Evolutionary conservation across 78 protist species (phyloP).

Genomic region (Dictyostelium intermedium): DNA sequence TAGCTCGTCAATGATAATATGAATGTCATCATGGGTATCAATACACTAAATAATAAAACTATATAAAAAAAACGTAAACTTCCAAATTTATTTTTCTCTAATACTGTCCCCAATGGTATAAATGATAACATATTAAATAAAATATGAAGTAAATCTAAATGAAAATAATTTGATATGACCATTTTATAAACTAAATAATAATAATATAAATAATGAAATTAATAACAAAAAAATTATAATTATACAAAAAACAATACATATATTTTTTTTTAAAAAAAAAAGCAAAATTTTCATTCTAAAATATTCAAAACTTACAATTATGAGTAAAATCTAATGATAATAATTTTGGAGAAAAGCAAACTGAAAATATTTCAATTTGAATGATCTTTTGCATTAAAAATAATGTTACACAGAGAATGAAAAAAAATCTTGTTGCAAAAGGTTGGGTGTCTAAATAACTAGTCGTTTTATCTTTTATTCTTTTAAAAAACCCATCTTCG

Average conservation of each 20-base stretch:
- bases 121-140: conserved; percentile 54
- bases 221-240: neutral
- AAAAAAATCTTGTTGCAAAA: conserved; percentile 39
- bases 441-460: neutral
- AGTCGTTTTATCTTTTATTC: neutral
- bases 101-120: neutral
- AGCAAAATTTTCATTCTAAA: no score
- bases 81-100: conserved; percentile 44
- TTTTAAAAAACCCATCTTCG: neutral
- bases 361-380: neutral
- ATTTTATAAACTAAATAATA: conserved; percentile 3
- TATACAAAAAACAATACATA: neutral
- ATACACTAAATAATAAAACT: conserved; percentile 10
- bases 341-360: neutral
- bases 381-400: neutral
- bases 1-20: neutral
- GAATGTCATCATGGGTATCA: neutral
- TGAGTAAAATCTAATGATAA: neutral
- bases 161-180: neutral
- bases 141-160: conserved; percentile 16
- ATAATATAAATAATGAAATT: neutral
- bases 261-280: neutral
- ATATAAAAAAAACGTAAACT: conserved; percentile 3
- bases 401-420: neutral
- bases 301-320: neutral